phyloP scores from a whole-genome alignment of 305 asterid genomes.

The Fraxinus floribunda region DNA sequence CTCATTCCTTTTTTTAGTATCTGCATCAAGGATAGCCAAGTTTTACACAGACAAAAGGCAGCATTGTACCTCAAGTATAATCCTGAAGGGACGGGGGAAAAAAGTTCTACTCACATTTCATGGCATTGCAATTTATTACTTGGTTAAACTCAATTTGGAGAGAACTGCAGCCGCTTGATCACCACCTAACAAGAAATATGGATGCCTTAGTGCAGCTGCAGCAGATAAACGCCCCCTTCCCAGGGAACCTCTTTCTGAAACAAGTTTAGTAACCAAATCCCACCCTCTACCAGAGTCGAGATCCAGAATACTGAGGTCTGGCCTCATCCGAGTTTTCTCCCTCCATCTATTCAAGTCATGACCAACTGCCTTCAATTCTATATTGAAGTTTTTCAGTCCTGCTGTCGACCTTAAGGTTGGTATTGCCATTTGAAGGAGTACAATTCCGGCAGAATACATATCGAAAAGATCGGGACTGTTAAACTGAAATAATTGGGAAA shows the following conservation, averaged over 20 bases:
- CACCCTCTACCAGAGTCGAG: conserved; percentile 95
- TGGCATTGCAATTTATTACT: conserved; percentile 20
- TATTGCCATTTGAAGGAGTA: conserved; percentile 83
- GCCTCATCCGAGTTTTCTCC: conserved; percentile 63
- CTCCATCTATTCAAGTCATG: conserved; percentile 88
- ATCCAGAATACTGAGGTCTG: conserved; percentile 76
- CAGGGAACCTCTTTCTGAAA: conserved; percentile 64
- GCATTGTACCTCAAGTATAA: background rate
- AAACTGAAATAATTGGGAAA: conserved; percentile 48
- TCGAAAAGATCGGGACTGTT: conserved; percentile 93
- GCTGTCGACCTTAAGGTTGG: conserved; percentile 72
- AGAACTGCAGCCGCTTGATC: conserved; percentile 91
- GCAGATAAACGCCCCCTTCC: conserved; percentile 74
- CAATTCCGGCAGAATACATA: conserved; percentile 92
- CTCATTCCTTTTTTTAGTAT: background rate
- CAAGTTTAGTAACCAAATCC: conserved; percentile 87
- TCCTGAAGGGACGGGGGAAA: background rate
- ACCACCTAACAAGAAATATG: conserved; percentile 84
- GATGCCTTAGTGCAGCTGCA: conserved; percentile 89
- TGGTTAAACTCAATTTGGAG: conserved; percentile 61
- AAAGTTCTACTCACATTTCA: background rate
- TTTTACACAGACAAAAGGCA: background rate
- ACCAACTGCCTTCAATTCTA: conserved; percentile 61
- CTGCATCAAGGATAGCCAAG: background rate
- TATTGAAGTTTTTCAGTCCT: conserved; percentile 75